Base-by-base conservation (phyloP, 228 moss, liverwort and hornwort species). In the Sphagnum fallax region DNA sequence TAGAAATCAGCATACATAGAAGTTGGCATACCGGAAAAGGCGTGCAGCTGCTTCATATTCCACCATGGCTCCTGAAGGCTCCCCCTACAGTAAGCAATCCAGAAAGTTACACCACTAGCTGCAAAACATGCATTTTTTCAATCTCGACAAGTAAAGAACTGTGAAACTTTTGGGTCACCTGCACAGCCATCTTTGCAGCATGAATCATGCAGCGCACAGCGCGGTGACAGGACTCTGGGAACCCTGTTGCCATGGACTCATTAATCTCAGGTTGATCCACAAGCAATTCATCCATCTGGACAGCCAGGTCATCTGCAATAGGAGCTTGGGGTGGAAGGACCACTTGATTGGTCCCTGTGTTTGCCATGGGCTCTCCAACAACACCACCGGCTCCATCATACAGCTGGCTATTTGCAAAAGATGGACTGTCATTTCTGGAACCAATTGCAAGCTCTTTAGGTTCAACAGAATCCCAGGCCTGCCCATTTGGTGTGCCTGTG, bases 201-300 rank as follows among this genome's bases (percentile, higher is more conserved):
- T 88, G 82, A 63, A 88, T 73, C 88, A 85, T 82, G 75, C 78
- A 84, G 4, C 76, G 84, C 51, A 88, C 70, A 11, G 82, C 71
- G 14, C 82, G 72, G 51, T 78, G 72, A 47, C 73, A 86, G 5
- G 80, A 70, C 73, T 67, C 82, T 48, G 80, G 63, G 5, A 86
- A 68, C 16, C 75, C 60, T 65, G 72, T 69, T n/a, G 71, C 64
- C 4, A 70, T n/a, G 51, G 52, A 60, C 32, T 77, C 70, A 49
- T 70, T 69, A 53, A 67, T 65, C 62, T 70, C 70, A 10, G 55
- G 55, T 55, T 1, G 9, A 55, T 55, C 55, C 55, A 55, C 55
- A 55, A 8, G 55, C 12, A 55, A 55, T 55, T 55, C 9, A 55
- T 8, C 55, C 12, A 32, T 32, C 32, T 32, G 32, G 2, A 32